Evolutionary conservation across 148 eudicot genomes (phyloP), one percentile per base, ranked within the genome.

Genomic region (Simmondsia chinensis): DNA sequence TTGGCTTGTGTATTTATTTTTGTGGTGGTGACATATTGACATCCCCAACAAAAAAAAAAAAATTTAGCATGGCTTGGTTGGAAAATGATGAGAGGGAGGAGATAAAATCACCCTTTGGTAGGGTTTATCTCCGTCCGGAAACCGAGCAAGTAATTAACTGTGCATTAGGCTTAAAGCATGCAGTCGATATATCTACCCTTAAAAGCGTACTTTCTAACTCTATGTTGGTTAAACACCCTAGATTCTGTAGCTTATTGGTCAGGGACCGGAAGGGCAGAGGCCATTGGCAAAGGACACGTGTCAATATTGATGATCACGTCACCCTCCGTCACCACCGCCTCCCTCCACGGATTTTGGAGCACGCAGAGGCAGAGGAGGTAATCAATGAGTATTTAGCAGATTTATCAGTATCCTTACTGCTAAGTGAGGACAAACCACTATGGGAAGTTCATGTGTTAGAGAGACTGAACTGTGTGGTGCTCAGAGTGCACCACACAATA

Each of bases 361-460:
- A 15, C 1, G 9, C 2, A 4, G 38, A 38, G 10, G 20, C 3
- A 6, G 85, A 79, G 15, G 58, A 53, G 1, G 64, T 54, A 0
- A 54, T 74, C 15, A 79, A 79, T 51, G 79, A 42, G 0, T 83
- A 59, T 63, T 19, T 73, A 3, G 82, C 73, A 6, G 87, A 73
- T 19, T 47, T 87, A 5, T 45, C 96, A 0, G 74, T 76, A 5
- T 76, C 87, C 2, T 47, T 71, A 4, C 96, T 82, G 3, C 55
- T 87, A 19, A 39, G 51, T 48, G 20, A 43, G 6, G 67, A 69
- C 26, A 87, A 87, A 52, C 96, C 96, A 2, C 53, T 87, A 2
- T 87, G 96, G 96, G 96, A 87, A 28, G 31, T 82, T 0, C 96
- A 87, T 45, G 23, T 87, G 1, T 31, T 82, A 10, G 45, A 43